Percentiles rank a stretch among this genome's conserved stretches.
These are phyloP conservation scores for Scheffersomyces ergatensis DNA, from an alignment of 805 yeast species.

Conservation along the genomic window DNA sequence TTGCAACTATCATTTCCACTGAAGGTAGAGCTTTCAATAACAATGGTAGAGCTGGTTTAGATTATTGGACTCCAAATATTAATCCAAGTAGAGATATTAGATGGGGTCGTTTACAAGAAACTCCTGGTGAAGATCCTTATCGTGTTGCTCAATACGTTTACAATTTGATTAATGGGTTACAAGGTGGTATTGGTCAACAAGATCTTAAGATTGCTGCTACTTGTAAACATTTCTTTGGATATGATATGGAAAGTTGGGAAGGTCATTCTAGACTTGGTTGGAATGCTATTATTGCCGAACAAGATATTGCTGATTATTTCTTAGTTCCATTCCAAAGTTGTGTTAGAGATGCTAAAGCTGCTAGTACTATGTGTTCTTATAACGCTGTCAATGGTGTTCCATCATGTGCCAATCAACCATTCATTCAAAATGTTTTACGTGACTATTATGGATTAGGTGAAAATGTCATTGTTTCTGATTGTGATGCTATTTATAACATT, in stretches of 20 bases:
- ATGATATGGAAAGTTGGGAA: constrained; percentile 7
- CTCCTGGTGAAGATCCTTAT: constrained; percentile 7
- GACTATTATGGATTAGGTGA: constrained; percentile 1
- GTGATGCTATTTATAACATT: constrained; percentile 5
- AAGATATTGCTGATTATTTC: constrained; percentile 7
- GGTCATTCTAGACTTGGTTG: constrained; percentile 4
- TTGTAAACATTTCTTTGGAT: constrained; percentile 7
- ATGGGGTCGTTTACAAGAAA: constrained; percentile 9
- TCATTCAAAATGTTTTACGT: constrained; percentile 3
- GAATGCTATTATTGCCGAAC: constrained; percentile 6
- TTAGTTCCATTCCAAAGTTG: constrained; percentile 5
- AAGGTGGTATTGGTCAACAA: constrained; percentile 8
- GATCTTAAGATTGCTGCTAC: constrained; percentile 6
- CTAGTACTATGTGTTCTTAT: constrained; percentile 6
- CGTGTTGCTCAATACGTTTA: constrained; percentile 2
- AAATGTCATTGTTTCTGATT: constrained; percentile 3
- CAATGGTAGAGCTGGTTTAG: constrained; percentile 5
- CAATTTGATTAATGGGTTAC: constrained; percentile 5
- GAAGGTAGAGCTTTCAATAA: constrained; percentile 6
- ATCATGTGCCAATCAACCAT: constrained; percentile 4
- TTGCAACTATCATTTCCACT: constrained; percentile 3
- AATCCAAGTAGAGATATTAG: constrained; percentile 5
- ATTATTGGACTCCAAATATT: constrained; percentile 4
- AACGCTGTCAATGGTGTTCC: constrained; percentile 6
- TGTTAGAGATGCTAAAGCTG: constrained; percentile 8